Evolutionary conservation across 2,329 filamentous ascomycete genomes (phyloP), one percentile per base, ranked within the genome.

Genomic region (Macrophomina pseudophaseolina): DNA sequence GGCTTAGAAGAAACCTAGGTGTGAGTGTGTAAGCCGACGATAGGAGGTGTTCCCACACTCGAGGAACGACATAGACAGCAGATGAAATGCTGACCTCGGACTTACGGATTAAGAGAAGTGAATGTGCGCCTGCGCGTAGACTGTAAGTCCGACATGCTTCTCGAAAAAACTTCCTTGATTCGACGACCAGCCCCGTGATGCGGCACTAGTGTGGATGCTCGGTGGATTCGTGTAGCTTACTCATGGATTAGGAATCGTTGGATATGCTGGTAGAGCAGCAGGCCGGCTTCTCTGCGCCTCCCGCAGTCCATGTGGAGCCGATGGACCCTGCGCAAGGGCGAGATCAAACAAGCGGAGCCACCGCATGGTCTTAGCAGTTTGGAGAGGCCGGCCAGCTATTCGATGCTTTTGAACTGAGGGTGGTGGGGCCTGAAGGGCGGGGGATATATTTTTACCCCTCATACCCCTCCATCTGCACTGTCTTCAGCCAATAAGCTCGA

Each of bases 221-320:
- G 6, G 9, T 44, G 18, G 18, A 11, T 42, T 16, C 4, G 9
- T 5, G 28, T 3, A 18, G 52, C 52, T 54, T 54, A 54, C 52
- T 54, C 52, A 54, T 33, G 18, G 52, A 54, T 54, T 54, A 54
- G 52, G 52, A 54, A 54, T 54, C 32, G 28, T 14, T n/a, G 49
- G 42, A 14, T 5, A 2, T 14, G 8, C 11, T 32, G 33, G 5
- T 5, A n/a, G 54, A 58, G 54, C 54, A 35, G 23, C 54, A 58
- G 8, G 23, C 23, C n/a, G 16, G 5, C 42, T 44, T 14, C 42
- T 44, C 42, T n/a, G 16, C 42, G 42, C 42, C 16, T 38, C 35
- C 35, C 35, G 35, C 35, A 38, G 6, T 53, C 16, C 12, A 33
- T 35, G 49, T 53, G 49, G 49, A 32, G 30, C 49, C 30, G 23